Conservation (phyloP, 495 filamentous ascomycete species). For the Tirmania nivea region DNA sequence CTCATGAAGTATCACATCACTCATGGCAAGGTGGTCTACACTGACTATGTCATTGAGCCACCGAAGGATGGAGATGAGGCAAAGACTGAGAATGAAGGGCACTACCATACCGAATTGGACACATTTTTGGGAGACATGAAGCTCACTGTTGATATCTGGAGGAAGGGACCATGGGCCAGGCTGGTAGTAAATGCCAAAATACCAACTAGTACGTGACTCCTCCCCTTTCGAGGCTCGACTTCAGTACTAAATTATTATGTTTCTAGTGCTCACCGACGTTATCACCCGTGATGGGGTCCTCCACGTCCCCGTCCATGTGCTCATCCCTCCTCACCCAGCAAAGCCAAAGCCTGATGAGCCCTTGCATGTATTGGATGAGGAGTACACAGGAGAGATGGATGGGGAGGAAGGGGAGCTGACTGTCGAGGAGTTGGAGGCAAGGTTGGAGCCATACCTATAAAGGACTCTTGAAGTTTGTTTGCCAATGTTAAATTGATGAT, state of each 20-base stretch:
- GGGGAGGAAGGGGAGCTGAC: conserved; percentile 31
- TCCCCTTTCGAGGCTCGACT: conserved; percentile 35
- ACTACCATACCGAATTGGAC: conserved; percentile 5
- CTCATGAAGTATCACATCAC: conserved; percentile 63
- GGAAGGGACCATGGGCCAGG: conserved; percentile 35
- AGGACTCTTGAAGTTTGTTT: background rate
- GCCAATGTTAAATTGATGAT: too few relatives aligned
- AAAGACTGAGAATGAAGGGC: conserved; percentile 3
- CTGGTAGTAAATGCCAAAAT: conserved; percentile 48
- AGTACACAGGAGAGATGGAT: conserved; percentile 22
- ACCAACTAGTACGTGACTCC: conserved; percentile 41
- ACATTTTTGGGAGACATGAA: conserved; percentile 48
- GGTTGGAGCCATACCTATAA: conserved; percentile 29
- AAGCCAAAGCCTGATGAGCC: background rate
- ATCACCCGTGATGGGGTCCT: conserved; percentile 52
- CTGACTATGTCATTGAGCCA: conserved; percentile 47
- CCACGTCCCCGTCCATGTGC: conserved; percentile 44
- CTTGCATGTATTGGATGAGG: conserved; percentile 7
- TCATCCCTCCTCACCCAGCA: conserved; percentile 41
- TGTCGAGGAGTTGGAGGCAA: conserved; percentile 40
- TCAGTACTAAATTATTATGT: conserved; percentile 37
- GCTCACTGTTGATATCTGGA: conserved; percentile 43
- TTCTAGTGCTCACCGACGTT: conserved; percentile 40
- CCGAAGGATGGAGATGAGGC: conserved; percentile 5
- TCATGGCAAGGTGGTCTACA: conserved; percentile 53